Evolutionary conservation across 768 basidiomycete genomes (phyloP), one percentile per base, ranked within the genome.

Genomic region (Amyloporia xantha): DNA sequence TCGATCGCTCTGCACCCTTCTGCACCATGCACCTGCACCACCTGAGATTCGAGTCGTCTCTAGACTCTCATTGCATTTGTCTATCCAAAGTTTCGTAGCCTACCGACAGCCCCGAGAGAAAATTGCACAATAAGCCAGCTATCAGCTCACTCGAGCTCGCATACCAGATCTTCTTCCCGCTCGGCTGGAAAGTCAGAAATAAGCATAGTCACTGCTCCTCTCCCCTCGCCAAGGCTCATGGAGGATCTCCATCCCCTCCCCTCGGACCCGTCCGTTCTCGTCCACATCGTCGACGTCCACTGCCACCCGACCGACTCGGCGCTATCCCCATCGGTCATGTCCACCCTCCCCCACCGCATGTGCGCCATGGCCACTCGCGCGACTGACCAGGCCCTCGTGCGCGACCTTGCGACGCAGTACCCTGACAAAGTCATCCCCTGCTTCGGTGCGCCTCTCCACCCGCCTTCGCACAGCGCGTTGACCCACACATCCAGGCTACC

Each of bases 261-360:
- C n/a, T n/a, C n/a, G n/a, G 7, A 28, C 11, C 44, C 17, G 3
- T 55, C 59, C 42, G 74, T 91, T 39, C 69, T 89, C 17, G 68
- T 65, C 19, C 89, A 89, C 57, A 69, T 97, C 49, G 75, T 83
- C 47, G 94, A 96, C 61, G 88, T 84, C 0, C 94, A 97, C 56
- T 94, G 90, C 66, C 94, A 97, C 67, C 92, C 94, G 2, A 92
- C 89, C 3, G 93, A 95, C 64, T 77, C 84, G 9, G 65, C 63
- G 1, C 74, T 82, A 33, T 57, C 68, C 6, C 45, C 66, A 3
- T 66, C 70, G 20, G 72, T 74, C 4, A 80, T 88, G 67, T 69
- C 78, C 21, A 58, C 66, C 10, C 75, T 87, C 3, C 63, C 69
- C 2, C 81, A 91, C 44, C 82, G 77, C 0, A 72, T 96, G 35